These are phyloP conservation scores for Candida dajiaensis DNA, from an alignment of 805 yeast genomes.

Conservation along the genomic window DNA sequence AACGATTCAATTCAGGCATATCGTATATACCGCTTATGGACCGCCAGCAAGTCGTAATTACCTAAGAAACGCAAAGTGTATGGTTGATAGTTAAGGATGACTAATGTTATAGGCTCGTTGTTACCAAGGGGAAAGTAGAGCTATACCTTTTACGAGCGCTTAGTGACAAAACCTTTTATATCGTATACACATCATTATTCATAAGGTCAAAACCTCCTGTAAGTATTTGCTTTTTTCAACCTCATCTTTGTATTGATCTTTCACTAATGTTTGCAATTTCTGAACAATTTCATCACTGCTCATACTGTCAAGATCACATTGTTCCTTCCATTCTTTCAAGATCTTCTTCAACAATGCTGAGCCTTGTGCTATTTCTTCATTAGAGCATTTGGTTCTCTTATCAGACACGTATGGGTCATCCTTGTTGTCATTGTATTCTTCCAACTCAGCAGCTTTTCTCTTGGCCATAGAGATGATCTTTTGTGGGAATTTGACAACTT, in stretches of 20 bases:
- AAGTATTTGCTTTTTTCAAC: slow-evolving; percentile 34
- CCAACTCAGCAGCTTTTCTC: slow-evolving; percentile 85
- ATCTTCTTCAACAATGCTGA: slow-evolving; percentile 39
- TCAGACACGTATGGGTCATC: slow-evolving; percentile 27
- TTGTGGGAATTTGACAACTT: slow-evolving; percentile 85
- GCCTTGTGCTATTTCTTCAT: slow-evolving; percentile 50
- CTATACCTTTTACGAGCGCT: too few relatives aligned
- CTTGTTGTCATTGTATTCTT: slow-evolving; percentile 43
- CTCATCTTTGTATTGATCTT: slow-evolving; percentile 22
- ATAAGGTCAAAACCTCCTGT: slow-evolving; percentile 38
- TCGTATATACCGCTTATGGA: too few relatives aligned
- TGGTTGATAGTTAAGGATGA: too few relatives aligned
- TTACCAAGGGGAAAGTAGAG: not conserved
- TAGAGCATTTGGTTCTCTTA: slow-evolving; percentile 44
- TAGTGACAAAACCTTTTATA: not conserved
- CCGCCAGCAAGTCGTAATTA: too few relatives aligned
- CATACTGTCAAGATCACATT: slow-evolving; percentile 13
- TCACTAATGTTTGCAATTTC: slow-evolving; percentile 31
- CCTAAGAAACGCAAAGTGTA: too few relatives aligned
- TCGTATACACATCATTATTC: not conserved
- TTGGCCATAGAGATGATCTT: slow-evolving; percentile 94
- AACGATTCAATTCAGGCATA: too few relatives aligned
- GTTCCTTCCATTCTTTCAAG: slow-evolving; percentile 32
- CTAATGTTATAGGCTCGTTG: too few relatives aligned
- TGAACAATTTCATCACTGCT: slow-evolving; percentile 33